These are phyloP conservation scores for Oidiodendron maius DNA, from an alignment of 495 filamentous ascomycete genomes.

Conservation along the genomic window DNA sequence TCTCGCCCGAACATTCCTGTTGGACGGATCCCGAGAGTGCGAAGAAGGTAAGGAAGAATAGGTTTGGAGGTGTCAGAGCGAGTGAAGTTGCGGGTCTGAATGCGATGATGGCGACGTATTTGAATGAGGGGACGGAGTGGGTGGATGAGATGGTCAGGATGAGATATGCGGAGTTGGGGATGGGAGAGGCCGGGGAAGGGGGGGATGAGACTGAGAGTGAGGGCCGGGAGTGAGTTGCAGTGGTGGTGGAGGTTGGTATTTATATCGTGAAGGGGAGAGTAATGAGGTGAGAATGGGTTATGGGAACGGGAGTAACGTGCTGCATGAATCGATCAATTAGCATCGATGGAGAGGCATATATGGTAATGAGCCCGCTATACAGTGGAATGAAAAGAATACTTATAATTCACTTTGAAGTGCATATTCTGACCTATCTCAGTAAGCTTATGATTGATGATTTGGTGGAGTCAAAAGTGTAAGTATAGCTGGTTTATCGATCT, in stretches of 20 bases:
- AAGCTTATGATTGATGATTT: no score
- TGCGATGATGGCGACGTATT: conserved; percentile 60
- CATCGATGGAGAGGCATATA: no score
- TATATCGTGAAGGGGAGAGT: background rate
- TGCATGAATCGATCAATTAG: no score
- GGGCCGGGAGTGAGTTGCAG: background rate
- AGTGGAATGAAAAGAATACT: no score
- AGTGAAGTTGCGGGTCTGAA: conserved; percentile 48
- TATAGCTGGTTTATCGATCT: no score
- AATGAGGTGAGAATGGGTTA: background rate
- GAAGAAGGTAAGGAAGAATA: conserved; percentile 55
- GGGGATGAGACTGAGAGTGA: background rate
- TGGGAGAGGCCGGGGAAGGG: background rate
- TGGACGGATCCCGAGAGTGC: conserved; percentile 53
- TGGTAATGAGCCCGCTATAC: no score
- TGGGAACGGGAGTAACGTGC: background rate
- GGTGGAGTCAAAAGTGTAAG: no score
- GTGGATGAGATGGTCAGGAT: conserved; percentile 28
- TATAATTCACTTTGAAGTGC: no score
- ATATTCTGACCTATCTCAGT: no score
- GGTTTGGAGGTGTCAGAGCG: conserved; percentile 57
- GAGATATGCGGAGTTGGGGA: conserved; percentile 2
- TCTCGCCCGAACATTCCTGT: conserved; percentile 61
- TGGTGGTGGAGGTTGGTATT: background rate
- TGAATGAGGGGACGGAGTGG: conserved; percentile 49